Evolutionary conservation across 176 grass and related monocot species (phyloP).

Genomic region (Elaeis guineensis): DNA sequence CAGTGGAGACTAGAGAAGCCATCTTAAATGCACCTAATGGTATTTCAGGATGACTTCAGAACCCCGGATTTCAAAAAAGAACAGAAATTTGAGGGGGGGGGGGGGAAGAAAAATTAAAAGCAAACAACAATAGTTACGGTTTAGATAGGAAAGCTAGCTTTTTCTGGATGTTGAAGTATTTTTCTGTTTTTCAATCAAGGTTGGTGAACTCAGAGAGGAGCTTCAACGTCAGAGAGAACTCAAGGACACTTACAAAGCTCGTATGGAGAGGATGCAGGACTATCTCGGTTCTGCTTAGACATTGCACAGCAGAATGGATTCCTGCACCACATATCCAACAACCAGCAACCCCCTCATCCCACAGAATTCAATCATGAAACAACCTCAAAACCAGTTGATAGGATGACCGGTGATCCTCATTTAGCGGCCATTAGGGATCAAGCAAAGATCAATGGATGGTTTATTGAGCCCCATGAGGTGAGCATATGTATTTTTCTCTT

Average conservation of each 20-base stretch:
- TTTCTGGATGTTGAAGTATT: background rate
- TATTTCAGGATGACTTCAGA: too few species aligned
- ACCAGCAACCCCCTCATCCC: background rate
- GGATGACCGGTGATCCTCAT: slow-evolving; percentile 20
- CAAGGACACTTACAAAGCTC: slow-evolving; percentile 46
- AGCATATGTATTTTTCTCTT: background rate
- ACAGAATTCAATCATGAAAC: background rate
- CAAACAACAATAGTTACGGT: too few species aligned
- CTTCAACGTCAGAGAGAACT: slow-evolving; percentile 35
- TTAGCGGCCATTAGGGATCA: slow-evolving; percentile 21
- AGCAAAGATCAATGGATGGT: slow-evolving; percentile 44
- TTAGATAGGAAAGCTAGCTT: too few species aligned
- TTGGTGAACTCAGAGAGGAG: slow-evolving; percentile 35
- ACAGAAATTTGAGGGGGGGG: background rate
- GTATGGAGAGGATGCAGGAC: slow-evolving; percentile 47
- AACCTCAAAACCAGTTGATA: background rate
- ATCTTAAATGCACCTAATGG: too few species aligned
- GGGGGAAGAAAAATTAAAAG: too few species aligned
- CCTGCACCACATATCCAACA: slow-evolving; percentile 38
- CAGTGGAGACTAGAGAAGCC: too few species aligned
- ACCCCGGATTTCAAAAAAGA: background rate
- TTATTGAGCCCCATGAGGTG: slow-evolving; percentile 40
- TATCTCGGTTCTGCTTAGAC: slow-evolving; percentile 55
- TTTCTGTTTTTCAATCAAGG: background rate
- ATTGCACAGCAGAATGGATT: slow-evolving; percentile 44